Percentiles rank a stretch among this genome's conserved stretches.
These are phyloP conservation scores for Podospora comata DNA, from an alignment of 495 filamentous ascomycete species.

Conservation along the genomic window DNA sequence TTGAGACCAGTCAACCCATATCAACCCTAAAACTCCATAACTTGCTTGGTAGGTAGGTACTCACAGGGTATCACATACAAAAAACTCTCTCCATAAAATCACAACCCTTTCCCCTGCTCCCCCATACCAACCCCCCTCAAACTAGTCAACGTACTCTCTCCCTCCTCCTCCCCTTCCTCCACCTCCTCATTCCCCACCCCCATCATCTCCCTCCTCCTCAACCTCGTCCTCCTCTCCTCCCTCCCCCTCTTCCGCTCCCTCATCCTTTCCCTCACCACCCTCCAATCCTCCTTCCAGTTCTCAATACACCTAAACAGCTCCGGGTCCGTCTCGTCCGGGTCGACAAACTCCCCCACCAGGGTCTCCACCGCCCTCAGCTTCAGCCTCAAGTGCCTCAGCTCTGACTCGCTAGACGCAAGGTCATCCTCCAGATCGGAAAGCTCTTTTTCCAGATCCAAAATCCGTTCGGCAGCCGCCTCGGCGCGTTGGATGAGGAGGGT, in stretches of 20 bases:
- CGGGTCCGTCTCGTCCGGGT: constrained; percentile 33
- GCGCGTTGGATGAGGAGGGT: constrained; percentile 47
- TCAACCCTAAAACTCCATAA: no score
- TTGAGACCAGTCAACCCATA: no score
- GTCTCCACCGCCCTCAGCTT: constrained; percentile 54
- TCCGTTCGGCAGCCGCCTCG: constrained; percentile 51
- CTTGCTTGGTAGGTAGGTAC: not conserved
- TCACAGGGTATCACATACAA: not conserved
- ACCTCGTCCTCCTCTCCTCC: constrained; percentile 7
- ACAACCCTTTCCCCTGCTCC: constrained; percentile 7
- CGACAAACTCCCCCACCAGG: constrained; percentile 43
- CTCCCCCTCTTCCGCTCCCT: constrained; percentile 17
- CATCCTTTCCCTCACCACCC: constrained; percentile 30
- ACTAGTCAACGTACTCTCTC: constrained; percentile 10
- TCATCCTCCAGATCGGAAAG: constrained; percentile 43
- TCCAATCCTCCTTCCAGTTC: constrained; percentile 47
- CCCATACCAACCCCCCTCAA: constrained; percentile 7
- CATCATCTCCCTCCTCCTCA: constrained; percentile 3
- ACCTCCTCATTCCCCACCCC: not conserved
- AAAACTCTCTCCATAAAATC: not conserved
- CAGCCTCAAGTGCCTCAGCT: constrained; percentile 52
- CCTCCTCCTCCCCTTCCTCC: not conserved
- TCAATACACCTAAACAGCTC: constrained; percentile 45
- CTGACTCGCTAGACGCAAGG: constrained; percentile 29
- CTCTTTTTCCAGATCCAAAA: constrained; percentile 49